phyloP scores from a whole-genome alignment of 2,329 filamentous ascomycete species.

The Beauveria asiatica region DNA sequence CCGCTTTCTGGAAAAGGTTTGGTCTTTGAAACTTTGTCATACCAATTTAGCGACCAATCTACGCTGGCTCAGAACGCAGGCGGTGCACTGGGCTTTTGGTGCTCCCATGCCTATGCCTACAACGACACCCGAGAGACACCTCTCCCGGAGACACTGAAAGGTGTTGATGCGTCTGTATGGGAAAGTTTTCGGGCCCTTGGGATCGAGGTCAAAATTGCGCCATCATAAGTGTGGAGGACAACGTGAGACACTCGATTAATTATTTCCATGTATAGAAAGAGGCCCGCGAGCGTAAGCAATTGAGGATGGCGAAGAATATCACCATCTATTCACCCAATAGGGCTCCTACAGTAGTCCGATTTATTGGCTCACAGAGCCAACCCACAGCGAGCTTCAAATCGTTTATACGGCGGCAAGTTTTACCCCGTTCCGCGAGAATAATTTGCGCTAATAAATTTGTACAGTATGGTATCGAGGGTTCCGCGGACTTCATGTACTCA shows the following conservation, averaged over 20 bases:
- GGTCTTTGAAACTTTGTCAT: background rate
- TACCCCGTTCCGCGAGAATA: no score
- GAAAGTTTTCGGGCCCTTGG: background rate
- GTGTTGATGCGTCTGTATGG: slow-evolving; percentile 32
- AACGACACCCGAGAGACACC: slow-evolving; percentile 15
- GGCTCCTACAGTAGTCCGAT: background rate
- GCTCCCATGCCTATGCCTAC: slow-evolving; percentile 39
- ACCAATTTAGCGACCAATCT: no score
- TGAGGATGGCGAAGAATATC: background rate
- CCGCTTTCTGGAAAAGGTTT: background rate
- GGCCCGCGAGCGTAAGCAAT: background rate
- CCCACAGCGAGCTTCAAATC: background rate
- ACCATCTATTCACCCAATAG: background rate
- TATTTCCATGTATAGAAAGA: no score
- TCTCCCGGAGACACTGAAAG: slow-evolving; percentile 34
- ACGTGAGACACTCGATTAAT: no score
- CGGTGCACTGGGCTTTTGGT: slow-evolving; percentile 35
- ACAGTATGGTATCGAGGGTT: background rate
- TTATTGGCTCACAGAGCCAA: background rate
- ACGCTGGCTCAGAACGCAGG: slow-evolving; percentile 21
- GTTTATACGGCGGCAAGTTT: background rate
- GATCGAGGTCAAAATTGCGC: background rate
- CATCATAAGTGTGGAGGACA: background rate
- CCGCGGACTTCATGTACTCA: background rate
- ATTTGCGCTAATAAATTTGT: background rate